Evolutionary conservation across 805 yeast genomes (phyloP).

Genomic region (Wickerhamomyces canadensis): DNA sequence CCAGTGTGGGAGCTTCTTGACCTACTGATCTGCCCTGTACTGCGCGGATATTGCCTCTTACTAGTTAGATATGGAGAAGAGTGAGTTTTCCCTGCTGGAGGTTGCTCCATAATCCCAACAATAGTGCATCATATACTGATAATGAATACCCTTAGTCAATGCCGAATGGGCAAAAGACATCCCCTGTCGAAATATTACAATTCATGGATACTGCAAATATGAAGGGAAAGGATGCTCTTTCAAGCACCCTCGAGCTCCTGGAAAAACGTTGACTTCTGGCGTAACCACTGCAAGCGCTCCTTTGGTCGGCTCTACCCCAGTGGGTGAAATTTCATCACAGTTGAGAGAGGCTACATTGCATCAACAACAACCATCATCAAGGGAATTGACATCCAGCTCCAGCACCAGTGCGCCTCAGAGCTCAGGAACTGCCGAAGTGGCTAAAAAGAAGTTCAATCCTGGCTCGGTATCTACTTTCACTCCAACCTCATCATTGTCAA

Average conservation of each 20-base stretch:
- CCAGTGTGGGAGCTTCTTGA: too few relatives aligned
- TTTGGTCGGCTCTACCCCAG: slow-evolving; percentile 1
- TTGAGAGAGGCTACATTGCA: background rate
- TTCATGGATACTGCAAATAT: slow-evolving; percentile 84
- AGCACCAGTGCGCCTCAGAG: background rate
- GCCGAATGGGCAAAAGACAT: slow-evolving; percentile 61
- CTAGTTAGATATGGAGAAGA: background rate
- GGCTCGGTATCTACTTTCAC: slow-evolving; percentile 51
- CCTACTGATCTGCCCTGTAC: too few relatives aligned
- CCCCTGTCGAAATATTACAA: slow-evolving; percentile 77
- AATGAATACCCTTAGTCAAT: slow-evolving; percentile 6
- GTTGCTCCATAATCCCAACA: background rate
- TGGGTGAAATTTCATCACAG: background rate
- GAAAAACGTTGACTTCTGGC: slow-evolving; percentile 7
- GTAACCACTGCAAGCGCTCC: slow-evolving; percentile 7
- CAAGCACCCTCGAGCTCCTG: slow-evolving; percentile 56
- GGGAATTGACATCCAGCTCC: background rate
- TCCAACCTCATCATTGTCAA: slow-evolving; percentile 27
- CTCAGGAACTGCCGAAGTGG: slow-evolving; percentile 6
- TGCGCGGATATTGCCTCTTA: too few relatives aligned
- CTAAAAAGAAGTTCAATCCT: slow-evolving; percentile 44
- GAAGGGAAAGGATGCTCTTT: slow-evolving; percentile 86
- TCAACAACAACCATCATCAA: background rate
- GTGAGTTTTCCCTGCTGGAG: background rate
- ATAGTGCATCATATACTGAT: background rate